Percentiles rank a stretch among this genome's conserved stretches.
Conservation (phyloP, 2,329 filamentous ascomycete genomes). For the Parasarocladium wereldwijsianum region DNA sequence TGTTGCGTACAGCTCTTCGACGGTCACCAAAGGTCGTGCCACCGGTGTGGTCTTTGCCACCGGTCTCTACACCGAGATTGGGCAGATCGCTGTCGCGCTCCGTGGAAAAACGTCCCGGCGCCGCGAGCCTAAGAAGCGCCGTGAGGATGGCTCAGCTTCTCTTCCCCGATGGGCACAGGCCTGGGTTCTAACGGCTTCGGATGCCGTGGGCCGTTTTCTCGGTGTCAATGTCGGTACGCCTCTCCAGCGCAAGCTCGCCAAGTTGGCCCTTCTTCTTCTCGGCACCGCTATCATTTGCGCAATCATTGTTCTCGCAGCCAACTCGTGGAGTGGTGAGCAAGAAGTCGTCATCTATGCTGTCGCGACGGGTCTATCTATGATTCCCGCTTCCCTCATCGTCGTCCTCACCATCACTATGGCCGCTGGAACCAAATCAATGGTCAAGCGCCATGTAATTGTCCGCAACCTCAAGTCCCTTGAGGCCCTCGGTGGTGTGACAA, state of each 20-base stretch:
- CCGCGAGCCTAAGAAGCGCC: slow-evolving; percentile 32
- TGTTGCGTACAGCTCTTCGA: slow-evolving; percentile 42
- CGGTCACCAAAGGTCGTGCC: slow-evolving; percentile 41
- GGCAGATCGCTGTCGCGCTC: slow-evolving; percentile 34
- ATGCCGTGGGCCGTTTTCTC: slow-evolving; percentile 47
- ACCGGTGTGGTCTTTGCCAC: slow-evolving; percentile 44
- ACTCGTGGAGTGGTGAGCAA: slow-evolving; percentile 34
- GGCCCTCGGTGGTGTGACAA: slow-evolving; percentile 45
- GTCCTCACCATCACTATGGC: slow-evolving; percentile 47
- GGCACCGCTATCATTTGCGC: slow-evolving; percentile 52
- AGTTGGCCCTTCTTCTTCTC: slow-evolving; percentile 52
- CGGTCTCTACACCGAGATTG: slow-evolving; percentile 45
- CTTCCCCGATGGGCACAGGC: slow-evolving; percentile 35
- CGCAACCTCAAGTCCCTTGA: slow-evolving; percentile 37
- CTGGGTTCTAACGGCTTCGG: slow-evolving; percentile 33
- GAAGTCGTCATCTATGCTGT: slow-evolving; percentile 46
- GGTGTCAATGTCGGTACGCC: slow-evolving; percentile 57
- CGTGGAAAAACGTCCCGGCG: slow-evolving; percentile 32
- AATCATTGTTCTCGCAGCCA: slow-evolving; percentile 53
- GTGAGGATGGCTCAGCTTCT: slow-evolving; percentile 34
- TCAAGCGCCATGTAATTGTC: slow-evolving; percentile 36
- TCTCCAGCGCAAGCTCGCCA: slow-evolving; percentile 52
- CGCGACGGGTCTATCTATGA: slow-evolving; percentile 32
- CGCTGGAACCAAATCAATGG: slow-evolving; percentile 37
- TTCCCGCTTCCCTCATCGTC: slow-evolving; percentile 31